Percentiles rank a stretch among this genome's conserved stretches.
These are phyloP conservation scores for Oemleria cerasiformis DNA, from an alignment of 306 rosid species.

Conservation along the genomic window DNA sequence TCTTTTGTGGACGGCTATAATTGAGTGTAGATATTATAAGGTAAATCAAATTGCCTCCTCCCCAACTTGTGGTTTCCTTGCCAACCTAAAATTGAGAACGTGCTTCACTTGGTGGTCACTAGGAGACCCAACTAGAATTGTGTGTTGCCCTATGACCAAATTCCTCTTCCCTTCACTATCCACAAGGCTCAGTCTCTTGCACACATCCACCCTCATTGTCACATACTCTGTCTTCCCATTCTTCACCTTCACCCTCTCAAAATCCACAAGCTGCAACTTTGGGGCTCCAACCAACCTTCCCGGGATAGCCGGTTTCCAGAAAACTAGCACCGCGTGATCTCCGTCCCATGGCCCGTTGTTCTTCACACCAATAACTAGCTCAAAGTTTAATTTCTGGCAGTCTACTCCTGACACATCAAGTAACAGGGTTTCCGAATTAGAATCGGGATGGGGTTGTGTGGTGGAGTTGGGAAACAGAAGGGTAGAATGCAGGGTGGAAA, in stretches of 20 bases:
- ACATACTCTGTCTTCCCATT: constrained; percentile 33
- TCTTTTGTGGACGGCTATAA: not conserved
- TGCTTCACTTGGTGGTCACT: constrained; percentile 54
- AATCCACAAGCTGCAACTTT: constrained; percentile 47
- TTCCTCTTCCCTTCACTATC: constrained; percentile 58
- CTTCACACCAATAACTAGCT: constrained; percentile 40
- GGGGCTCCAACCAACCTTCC: constrained; percentile 39
- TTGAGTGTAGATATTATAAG: no score
- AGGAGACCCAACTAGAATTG: constrained; percentile 45
- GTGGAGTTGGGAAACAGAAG: constrained; percentile 23
- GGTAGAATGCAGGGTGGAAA: constrained; percentile 7
- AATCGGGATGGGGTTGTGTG: not conserved
- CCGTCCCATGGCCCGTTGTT: constrained; percentile 56
- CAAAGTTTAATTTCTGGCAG: constrained; percentile 36
- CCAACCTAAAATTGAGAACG: constrained; percentile 34
- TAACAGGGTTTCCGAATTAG: constrained; percentile 17
- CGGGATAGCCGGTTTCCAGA: constrained; percentile 41
- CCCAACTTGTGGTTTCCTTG: constrained; percentile 18
- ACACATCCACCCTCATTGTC: constrained; percentile 40
- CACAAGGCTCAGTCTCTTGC: constrained; percentile 43
- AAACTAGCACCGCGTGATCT: constrained; percentile 47
- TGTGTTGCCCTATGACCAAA: constrained; percentile 45
- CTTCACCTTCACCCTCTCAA: constrained; percentile 41
- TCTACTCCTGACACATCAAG: constrained; percentile 43
- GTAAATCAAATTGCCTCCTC: not conserved